These are phyloP conservation scores for Musa beccarii DNA, from an alignment of 176 grass and related monocot genomes.

Conservation along the genomic window DNA sequence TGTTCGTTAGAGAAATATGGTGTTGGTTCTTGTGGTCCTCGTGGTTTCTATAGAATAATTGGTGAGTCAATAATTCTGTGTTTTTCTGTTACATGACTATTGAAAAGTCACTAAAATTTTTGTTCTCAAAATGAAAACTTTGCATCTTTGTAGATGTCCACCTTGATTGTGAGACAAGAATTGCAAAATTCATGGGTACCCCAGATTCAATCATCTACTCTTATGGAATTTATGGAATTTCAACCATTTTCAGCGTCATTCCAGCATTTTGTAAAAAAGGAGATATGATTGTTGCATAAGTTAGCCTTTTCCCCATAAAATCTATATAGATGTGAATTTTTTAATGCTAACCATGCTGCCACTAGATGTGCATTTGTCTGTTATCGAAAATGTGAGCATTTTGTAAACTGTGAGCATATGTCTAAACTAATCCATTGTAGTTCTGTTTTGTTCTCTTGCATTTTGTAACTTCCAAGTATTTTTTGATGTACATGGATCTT, in stretches of 20 bases:
- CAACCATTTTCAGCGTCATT: slow-evolving; percentile 94
- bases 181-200: slow-evolving; percentile 78
- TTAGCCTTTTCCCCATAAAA: not conserved
- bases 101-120: not conserved
- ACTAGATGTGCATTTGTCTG: too few species aligned
- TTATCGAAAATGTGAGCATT: too few species aligned
- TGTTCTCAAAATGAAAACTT: slow-evolving; percentile 4
- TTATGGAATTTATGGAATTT: slow-evolving; percentile 93
- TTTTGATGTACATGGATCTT: too few species aligned
- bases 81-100: slow-evolving; percentile 2
- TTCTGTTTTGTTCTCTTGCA: too few species aligned
- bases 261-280: slow-evolving; percentile 97
- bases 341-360: not conserved
- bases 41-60: slow-evolving; percentile 90
- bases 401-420: too few species aligned
- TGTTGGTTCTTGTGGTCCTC: slow-evolving; percentile 91
- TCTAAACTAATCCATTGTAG: too few species aligned
- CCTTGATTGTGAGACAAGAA: slow-evolving; percentile 84
- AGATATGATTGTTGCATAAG: slow-evolving; percentile 90
- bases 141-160: slow-evolving; percentile 71
- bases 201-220: slow-evolving; percentile 89
- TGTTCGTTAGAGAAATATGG: slow-evolving; percentile 92
- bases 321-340: not conserved
- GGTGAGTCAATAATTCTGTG: slow-evolving; percentile 25
- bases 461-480: too few species aligned